Percentiles rank a stretch among this genome's conserved stretches.
Conservation (phyloP, 371 early-diverging fungal species). For the Rhizopus sp. region DNA sequence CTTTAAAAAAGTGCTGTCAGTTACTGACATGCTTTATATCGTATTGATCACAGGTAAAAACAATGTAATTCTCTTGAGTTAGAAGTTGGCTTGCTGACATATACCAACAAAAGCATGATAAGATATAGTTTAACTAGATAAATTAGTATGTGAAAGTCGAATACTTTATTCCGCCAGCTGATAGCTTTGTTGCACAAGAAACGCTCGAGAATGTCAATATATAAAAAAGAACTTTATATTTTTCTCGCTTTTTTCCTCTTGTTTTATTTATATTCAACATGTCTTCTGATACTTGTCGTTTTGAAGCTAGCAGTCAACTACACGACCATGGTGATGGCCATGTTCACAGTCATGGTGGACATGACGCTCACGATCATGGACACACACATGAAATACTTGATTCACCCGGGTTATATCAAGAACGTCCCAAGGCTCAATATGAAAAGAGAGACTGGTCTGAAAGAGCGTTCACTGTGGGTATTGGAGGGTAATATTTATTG, state of each 20-base stretch:
- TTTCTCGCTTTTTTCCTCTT: background rate
- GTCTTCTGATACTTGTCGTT: constrained; percentile 26
- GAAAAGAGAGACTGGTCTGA: constrained; percentile 84
- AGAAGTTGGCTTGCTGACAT: too few relatives aligned
- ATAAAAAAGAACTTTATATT: constrained; percentile 17
- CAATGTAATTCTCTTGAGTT: too few relatives aligned
- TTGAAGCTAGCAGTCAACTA: constrained; percentile 21
- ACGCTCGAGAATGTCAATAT: constrained; percentile 31
- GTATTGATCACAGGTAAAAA: too few relatives aligned
- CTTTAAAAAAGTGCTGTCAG: too few relatives aligned
- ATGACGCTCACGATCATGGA: constrained; percentile 66
- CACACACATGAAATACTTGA: constrained; percentile 92
- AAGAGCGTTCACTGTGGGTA: constrained; percentile 92
- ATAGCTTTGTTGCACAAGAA: background rate
- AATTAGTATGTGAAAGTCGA: too few relatives aligned
- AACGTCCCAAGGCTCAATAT: constrained; percentile 73
- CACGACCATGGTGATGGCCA: constrained; percentile 40
- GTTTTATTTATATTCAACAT: background rate
- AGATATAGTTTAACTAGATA: too few relatives aligned
- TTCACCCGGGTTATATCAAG: constrained; percentile 83
- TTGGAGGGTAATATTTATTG: constrained; percentile 73
- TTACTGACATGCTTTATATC: too few relatives aligned
- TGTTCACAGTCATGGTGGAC: constrained; percentile 37
- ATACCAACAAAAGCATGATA: too few relatives aligned
- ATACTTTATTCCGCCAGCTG: too few relatives aligned